Evolutionary conservation across 768 basidiomycete species (phyloP).

Genomic region (Hericium coralloides): DNA sequence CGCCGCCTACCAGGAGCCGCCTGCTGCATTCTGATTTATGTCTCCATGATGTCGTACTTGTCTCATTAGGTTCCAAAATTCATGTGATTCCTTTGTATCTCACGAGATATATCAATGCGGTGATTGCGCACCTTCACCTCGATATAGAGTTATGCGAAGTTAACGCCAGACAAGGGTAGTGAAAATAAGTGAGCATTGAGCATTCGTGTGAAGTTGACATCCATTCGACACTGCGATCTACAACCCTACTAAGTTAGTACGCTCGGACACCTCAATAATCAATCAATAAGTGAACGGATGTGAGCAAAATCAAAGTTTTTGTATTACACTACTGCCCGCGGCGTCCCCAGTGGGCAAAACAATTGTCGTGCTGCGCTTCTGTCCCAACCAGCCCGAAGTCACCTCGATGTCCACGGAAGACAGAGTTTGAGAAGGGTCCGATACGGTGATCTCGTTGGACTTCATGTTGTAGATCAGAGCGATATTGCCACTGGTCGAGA

Average conservation of each 20-base stretch:
- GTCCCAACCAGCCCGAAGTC: conserved; percentile 15
- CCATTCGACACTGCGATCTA: too few species aligned
- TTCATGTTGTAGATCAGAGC: conserved; percentile 35
- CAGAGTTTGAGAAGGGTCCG: conserved; percentile 58
- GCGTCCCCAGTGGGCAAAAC: conserved; percentile 36
- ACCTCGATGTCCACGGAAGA: conserved; percentile 29
- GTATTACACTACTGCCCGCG: conserved; percentile 40
- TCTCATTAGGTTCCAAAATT: too few species aligned
- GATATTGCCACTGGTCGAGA: conserved; percentile 31
- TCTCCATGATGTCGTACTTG: too few species aligned
- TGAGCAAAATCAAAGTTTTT: background rate
- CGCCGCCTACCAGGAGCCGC: conserved; percentile 5
- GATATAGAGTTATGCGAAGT: too few species aligned
- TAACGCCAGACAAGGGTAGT: background rate
- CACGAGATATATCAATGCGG: too few species aligned
- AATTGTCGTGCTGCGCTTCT: conserved; percentile 25
- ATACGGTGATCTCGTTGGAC: conserved; percentile 40
- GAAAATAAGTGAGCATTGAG: background rate
- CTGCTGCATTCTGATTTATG: conserved; percentile 37
- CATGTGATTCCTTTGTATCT: too few species aligned
- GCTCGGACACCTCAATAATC: too few species aligned
- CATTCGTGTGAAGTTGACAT: too few species aligned
- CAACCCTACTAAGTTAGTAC: too few species aligned
- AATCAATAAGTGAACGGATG: too few species aligned
- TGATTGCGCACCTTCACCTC: too few species aligned